Conservation (phyloP, 768 basidiomycete genomes). For the Rhodotorula diobovata region DNA sequence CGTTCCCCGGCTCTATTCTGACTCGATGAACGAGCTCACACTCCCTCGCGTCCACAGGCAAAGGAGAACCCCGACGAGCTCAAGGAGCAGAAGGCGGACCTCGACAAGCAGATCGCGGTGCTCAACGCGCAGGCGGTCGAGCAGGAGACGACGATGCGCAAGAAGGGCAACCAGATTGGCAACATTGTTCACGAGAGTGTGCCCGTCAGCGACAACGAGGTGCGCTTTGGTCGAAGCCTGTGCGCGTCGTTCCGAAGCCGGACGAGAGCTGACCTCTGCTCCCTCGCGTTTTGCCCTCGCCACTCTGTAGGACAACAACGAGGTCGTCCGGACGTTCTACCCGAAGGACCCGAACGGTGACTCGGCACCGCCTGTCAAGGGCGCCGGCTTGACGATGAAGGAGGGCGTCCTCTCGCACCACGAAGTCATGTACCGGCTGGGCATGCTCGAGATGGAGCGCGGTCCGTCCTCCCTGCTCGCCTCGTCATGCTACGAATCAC, state of each 20-base stretch:
- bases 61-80: slow-evolving; percentile 88
- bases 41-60: slow-evolving; percentile 54
- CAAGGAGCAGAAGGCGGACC: slow-evolving; percentile 71
- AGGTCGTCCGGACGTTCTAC: slow-evolving; percentile 74
- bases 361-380: slow-evolving; percentile 37
- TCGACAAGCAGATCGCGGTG: slow-evolving; percentile 73
- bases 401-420: slow-evolving; percentile 89
- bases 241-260: neutral
- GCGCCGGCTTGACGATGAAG: slow-evolving; percentile 46
- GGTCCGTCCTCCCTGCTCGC: slow-evolving; percentile 53
- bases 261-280: neutral
- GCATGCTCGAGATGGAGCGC: slow-evolving; percentile 94
- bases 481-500: neutral
- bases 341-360: slow-evolving; percentile 72
- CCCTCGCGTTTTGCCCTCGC: neutral
- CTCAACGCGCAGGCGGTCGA: slow-evolving; percentile 73
- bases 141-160: slow-evolving; percentile 70
- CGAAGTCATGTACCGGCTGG: slow-evolving; percentile 85
- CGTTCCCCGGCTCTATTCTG: neutral
- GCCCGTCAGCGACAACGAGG: slow-evolving; percentile 83
- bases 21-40: neutral
- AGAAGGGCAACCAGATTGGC: slow-evolving; percentile 74
- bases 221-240: slow-evolving; percentile 47
- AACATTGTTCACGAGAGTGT: slow-evolving; percentile 86
- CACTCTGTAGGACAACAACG: slow-evolving; percentile 75